Conservation (phyloP, 2,329 filamentous ascomycete genomes). For the Ophiosphaerella korrae region DNA sequence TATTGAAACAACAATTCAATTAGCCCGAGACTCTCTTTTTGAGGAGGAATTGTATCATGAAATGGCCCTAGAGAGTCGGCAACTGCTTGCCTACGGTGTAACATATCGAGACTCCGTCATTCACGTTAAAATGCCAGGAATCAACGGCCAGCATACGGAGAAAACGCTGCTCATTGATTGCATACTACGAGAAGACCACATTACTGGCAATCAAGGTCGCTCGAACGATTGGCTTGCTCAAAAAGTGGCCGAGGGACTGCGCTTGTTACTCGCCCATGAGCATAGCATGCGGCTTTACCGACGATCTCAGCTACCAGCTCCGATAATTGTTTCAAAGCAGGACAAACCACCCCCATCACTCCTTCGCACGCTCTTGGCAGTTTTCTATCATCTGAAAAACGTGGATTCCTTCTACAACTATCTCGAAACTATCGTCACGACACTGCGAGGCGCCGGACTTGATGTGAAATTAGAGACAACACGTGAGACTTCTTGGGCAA, state of each 20-base stretch:
- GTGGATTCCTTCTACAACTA: conserved; percentile 45
- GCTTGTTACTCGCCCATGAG: conserved; percentile 77
- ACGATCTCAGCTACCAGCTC: conserved; percentile 67
- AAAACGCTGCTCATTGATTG: conserved; percentile 72
- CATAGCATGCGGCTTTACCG: conserved; percentile 76
- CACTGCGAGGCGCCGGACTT: conserved; percentile 37
- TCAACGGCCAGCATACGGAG: conserved; percentile 39
- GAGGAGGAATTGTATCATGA: conserved; percentile 91
- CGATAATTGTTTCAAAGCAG: conserved; percentile 58
- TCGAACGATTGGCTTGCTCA: conserved; percentile 62
- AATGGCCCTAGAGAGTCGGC: conserved; percentile 78
- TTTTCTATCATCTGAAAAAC: conserved; percentile 56
- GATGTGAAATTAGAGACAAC: conserved; percentile 30
- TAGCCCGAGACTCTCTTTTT: conserved; percentile 78
- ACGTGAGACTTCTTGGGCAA: conserved; percentile 34
- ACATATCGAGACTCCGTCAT: conserved; percentile 60
- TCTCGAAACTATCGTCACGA: conserved; percentile 26
- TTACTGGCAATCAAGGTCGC: conserved; percentile 21
- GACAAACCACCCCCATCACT: conserved; percentile 60
- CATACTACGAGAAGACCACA: conserved; percentile 61
- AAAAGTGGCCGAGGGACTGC: conserved; percentile 68
- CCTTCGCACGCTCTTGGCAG: conserved; percentile 62
- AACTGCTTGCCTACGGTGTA: conserved; percentile 72
- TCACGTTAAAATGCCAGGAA: conserved; percentile 31
- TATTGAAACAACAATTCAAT: conserved; percentile 71